A percentile compares a stretch with the other conserved stretches of the same genome.
These are phyloP conservation scores for Lolium rigidum DNA, from an alignment of 176 grass and related monocot species.

Conservation along the genomic window DNA sequence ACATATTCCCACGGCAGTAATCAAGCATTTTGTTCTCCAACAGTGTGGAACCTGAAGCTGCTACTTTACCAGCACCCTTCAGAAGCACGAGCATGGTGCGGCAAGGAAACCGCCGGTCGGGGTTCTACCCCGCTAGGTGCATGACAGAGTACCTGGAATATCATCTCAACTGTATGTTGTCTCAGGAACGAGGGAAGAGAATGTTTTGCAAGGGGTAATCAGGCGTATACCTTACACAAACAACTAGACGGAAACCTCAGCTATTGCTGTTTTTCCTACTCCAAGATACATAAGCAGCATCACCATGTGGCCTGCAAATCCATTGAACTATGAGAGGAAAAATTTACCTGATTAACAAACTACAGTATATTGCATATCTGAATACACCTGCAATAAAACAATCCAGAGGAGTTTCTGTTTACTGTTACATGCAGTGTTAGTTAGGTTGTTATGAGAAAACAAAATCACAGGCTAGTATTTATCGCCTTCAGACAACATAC, in stretches of 20 bases:
- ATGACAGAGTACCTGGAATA: background rate
- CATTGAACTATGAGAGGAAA: background rate
- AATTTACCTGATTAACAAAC: background rate
- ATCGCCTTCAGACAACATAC: background rate
- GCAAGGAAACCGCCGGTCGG: background rate
- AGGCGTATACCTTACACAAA: background rate
- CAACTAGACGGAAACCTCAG: constrained; percentile 21
- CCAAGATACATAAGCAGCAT: constrained; percentile 55
- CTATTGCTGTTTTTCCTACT: constrained; percentile 58
- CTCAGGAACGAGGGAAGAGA: background rate
- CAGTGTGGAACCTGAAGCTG: background rate
- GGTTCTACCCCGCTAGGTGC: background rate
- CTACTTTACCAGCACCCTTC: background rate
- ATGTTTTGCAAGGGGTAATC: background rate
- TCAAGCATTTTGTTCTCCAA: background rate
- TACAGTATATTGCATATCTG: background rate
- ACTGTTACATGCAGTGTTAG: background rate
- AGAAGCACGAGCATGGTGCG: background rate
- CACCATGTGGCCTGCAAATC: constrained; percentile 71
- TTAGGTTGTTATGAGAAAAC: constrained; percentile 10
- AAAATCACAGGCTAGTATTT: background rate
- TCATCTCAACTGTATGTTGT: background rate
- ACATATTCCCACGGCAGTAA: background rate
- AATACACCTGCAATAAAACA: background rate
- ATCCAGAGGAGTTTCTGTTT: background rate